Percentiles rank a stretch among this genome's conserved stretches.
phyloP scores from a whole-genome alignment of 2,329 filamentous ascomycete genomes.

The Stromatinia cepivora region DNA sequence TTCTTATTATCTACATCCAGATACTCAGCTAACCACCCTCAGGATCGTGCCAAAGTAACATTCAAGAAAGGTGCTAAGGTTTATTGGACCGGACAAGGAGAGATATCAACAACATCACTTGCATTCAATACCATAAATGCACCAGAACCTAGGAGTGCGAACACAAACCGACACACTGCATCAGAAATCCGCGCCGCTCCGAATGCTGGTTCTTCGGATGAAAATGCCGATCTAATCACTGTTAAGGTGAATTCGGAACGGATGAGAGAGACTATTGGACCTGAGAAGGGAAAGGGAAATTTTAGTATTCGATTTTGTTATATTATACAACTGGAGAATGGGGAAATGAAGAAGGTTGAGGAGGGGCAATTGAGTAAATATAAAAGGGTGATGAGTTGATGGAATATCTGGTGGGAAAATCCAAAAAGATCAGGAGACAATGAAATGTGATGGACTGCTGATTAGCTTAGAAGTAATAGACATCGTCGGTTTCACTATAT shows the following conservation, averaged over 20 bases:
- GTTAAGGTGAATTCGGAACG: not conserved
- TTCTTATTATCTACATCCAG: no score
- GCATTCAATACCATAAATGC: not conserved
- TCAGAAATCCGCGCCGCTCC: not conserved
- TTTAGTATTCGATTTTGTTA: not conserved
- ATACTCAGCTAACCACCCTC: not conserved
- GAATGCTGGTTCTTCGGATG: no score
- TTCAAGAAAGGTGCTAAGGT: not conserved
- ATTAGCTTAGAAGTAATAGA: no score
- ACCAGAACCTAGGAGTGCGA: not conserved
- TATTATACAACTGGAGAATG: not conserved
- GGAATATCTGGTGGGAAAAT: not conserved
- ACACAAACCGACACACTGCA: not conserved
- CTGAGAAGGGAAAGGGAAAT: not conserved
- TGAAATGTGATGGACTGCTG: no score
- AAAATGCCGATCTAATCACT: not conserved
- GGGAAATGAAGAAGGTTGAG: not conserved
- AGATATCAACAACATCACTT: not conserved
- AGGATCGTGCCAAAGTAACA: not conserved
- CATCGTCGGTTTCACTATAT: no score
- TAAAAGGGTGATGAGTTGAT: not conserved
- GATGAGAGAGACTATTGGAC: not conserved
- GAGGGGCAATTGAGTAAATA: not conserved
- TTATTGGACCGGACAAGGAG: not conserved
- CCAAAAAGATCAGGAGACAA: no score